Base-by-base conservation (phyloP, 2,329 filamentous ascomycete species). In the Xylariomycetidae sp. region DNA sequence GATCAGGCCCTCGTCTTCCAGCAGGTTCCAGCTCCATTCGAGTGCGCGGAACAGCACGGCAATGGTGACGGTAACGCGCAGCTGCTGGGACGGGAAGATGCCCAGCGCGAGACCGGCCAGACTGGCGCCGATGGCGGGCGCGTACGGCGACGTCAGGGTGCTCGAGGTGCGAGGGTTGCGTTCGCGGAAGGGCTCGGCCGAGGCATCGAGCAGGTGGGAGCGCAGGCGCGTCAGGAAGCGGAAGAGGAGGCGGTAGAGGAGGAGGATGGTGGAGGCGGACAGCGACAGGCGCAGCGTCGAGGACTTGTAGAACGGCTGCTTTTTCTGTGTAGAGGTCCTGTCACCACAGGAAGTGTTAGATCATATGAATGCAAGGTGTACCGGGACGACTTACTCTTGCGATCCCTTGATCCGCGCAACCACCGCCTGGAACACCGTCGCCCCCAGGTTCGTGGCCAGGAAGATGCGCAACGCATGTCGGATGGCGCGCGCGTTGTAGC, bases 61-160 rank as follows among this genome's bases (percentile, higher is more conserved):
- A 40, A 96, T 85, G 10, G 87, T 81, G 29, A 92, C 73, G 0
- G 85, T 86, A 33, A 90, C 69, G 31, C 92, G 79, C 47, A 58
- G 58, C 53, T 75, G 70, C 43, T 65, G 60, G 1, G 75, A 47
- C 54, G 90, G 69, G 44, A 79, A 85, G 8, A 94, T 73, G 6
- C 85, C 85, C 13, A 96, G 67, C 31, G 85, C 82, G 31, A 94
- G 72, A 3, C 90, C 90, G 1, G 90, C 87, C 29, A 95, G 60
- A 49, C 85, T 88, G 5, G 90, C 89, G 9, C 90, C 92, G n/a
- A 95, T 72, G 2, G 89, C 88, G 1, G 90, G 90, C 1, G 90
- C 85, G 54, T 88, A 83, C 8, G 74, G 72, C 2, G 87, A 94
- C 0, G 88, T 95, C 37, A 98, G 68, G 0, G 84, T 76, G 14